Base-by-base conservation (phyloP, 768 basidiomycete species). In the Cystofilobasidium ferigula region DNA sequence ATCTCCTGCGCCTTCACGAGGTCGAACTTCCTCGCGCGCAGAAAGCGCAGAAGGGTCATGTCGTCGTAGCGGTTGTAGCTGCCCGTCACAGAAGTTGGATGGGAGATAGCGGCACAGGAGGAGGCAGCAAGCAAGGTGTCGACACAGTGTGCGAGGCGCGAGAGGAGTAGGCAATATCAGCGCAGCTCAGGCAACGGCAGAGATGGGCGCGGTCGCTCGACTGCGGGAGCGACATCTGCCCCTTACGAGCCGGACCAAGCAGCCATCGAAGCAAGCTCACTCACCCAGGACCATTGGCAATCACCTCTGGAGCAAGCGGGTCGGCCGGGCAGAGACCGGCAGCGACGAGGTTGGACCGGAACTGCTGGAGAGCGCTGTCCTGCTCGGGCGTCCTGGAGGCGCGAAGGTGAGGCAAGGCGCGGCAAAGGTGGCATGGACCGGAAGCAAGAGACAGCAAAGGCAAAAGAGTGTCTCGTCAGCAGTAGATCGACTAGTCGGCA, bases 1-100 rank as follows among this genome's bases (percentile, higher is more conserved):
- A 98, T 99, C 71, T 78, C 77, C 79, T 90, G 94, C 13, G 91
- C 82, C 74, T 84, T 84, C 51, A 74, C 75, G 12, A 94, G 75
- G 78, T 98, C 91, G 70, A 97, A 99, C 77, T 87, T 92, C 70
- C 95, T 82, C 8, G 94, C 95, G 40, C 95, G 82, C 68, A 97
- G 78, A 79, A 94, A 99, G 73, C 92, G 73, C 28, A 78, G 70
- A 14, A 78, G 70, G n/a, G 74, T 75, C 28, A 61, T 65, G 69
- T 78, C 77, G 69, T 76, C 75, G 67, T 73, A 76, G 40, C 76
- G 73, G 70, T 73, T 61, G 64, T 67, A 67, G 20, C 64, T 67
- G 42, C 22, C 45, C 22, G 45, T n/a, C 22, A 47, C 4, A 8
- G 38, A 22, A 35, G 20, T 20, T 48, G 20, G 57, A 43, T 24